Base-by-base conservation (phyloP, 257 asterid genomes). In the Gentiana macrophylla region DNA sequence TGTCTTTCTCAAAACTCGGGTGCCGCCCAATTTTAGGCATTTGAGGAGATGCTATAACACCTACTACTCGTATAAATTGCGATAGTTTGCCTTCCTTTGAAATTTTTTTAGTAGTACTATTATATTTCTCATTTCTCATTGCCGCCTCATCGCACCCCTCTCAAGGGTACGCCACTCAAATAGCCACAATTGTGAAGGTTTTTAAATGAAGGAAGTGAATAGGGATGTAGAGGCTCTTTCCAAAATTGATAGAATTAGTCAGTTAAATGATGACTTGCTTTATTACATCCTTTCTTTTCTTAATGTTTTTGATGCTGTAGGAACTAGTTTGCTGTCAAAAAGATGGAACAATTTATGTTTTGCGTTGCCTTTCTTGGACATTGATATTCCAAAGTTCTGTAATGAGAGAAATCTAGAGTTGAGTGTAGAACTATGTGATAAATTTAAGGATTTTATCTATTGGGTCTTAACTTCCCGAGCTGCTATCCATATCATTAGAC, bases 391-490 rank as follows among this genome's bases (percentile, higher is more conserved):
- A 4, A 5, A n/a, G 9, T 56, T 56, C 38, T 13, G 9, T 48
- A 5, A 15, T 10, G 5, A 32, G 52, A 6, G 35, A 36, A 45
- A n/a, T 32, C 37, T 11, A 2, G 36, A 4, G 38, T 24, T 10
- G 37, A 13, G 37, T 55, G 1, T 2, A 1, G 12, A 4, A 0
- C 11, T 37, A 50, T 38, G 37, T 35, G 45, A 38, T 24, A 37
- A 37, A 47, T 41, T 50, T 43, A 56, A 64, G 13, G 63, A 64
- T 3, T 64, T 50, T 41, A 35, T 56, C 58, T 37, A 56, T 13
- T 56, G 63, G 57, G 69, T 56, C 8, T 38, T 64, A 3, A 49
- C 41, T 64, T n/a, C 45, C 52, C 62, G 10, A 7, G 5, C 52
- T 2, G 8, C 1, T 1, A 4, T 12, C 1, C 11, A 1, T 12